Percentiles rank a stretch among this genome's conserved stretches.
These are phyloP conservation scores for Iris macrosiphon DNA, from an alignment of 106 monocot species.

Conservation along the genomic window DNA sequence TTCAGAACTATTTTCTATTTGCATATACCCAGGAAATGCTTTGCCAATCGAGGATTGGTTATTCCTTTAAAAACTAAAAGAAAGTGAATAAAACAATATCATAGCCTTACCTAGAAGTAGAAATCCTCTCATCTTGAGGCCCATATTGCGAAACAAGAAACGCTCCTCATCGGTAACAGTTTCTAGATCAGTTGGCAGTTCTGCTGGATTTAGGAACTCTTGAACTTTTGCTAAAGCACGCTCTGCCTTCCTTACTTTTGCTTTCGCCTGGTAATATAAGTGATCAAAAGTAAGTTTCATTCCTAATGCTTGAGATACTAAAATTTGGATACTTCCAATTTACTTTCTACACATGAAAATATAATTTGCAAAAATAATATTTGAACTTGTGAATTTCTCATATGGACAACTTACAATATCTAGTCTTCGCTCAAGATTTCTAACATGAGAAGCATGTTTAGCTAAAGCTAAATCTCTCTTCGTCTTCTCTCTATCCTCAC, in stretches of 20 bases:
- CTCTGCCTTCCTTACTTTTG: slow-evolving; percentile 79
- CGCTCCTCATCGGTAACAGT: slow-evolving; percentile 94
- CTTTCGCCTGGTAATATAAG: slow-evolving; percentile 42
- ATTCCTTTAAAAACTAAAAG: too few species aligned
- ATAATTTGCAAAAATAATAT: too few species aligned
- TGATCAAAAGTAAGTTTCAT: background rate
- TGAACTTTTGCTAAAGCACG: slow-evolving; percentile 85
- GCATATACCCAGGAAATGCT: too few species aligned
- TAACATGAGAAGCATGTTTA: slow-evolving; percentile 70
- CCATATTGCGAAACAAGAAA: slow-evolving; percentile 68
- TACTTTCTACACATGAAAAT: too few species aligned
- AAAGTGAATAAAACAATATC: too few species aligned
- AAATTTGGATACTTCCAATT: background rate
- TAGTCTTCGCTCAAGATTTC: slow-evolving; percentile 59
- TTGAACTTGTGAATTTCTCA: too few species aligned
- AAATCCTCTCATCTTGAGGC: slow-evolving; percentile 78
- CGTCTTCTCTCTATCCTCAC: slow-evolving; percentile 53
- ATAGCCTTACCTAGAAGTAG: slow-evolving; percentile 45
- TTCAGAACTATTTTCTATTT: too few species aligned
- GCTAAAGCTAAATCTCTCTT: slow-evolving; percentile 40
- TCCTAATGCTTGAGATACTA: background rate
- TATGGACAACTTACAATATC: slow-evolving; percentile 37
- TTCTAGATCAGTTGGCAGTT: slow-evolving; percentile 89
- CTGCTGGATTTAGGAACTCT: slow-evolving; percentile 59
- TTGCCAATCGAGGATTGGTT: too few species aligned